These are phyloP conservation scores for Tausonia pullulans DNA, from an alignment of 1,284 basidiomycete species.

Conservation along the genomic window DNA sequence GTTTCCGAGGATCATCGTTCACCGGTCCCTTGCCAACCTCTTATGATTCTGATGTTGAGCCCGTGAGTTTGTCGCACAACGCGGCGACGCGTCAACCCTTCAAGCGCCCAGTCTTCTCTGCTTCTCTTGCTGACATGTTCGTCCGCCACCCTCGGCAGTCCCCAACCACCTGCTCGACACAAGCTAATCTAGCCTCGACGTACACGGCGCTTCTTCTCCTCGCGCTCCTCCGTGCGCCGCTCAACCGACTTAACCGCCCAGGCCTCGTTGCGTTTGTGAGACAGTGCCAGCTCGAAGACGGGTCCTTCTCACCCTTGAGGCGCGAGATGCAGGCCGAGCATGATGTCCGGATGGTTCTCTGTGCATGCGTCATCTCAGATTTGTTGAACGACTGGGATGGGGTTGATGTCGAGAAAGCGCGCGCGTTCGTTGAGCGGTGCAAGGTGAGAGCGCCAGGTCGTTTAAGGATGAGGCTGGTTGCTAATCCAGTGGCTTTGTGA, in stretches of 20 bases:
- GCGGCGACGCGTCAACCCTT: not conserved
- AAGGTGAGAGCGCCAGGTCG: too few species aligned
- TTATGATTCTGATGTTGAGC: slow-evolving; percentile 11
- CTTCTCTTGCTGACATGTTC: slow-evolving; percentile 1
- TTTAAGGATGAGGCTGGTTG: too few species aligned
- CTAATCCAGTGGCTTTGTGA: too few species aligned
- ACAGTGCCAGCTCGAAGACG: slow-evolving; percentile 62
- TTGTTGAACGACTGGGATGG: slow-evolving; percentile 68
- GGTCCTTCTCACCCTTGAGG: slow-evolving; percentile 63
- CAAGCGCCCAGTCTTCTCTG: not conserved
- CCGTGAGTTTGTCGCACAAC: not conserved
- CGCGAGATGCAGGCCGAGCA: slow-evolving; percentile 40
- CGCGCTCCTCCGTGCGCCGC: slow-evolving; percentile 70
- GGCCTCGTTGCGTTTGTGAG: slow-evolving; percentile 54
- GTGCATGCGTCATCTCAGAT: slow-evolving; percentile 67
- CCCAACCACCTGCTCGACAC: slow-evolving; percentile 39
- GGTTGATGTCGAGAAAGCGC: slow-evolving; percentile 50
- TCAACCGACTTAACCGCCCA: slow-evolving; percentile 50
- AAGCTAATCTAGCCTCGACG: slow-evolving; percentile 80
- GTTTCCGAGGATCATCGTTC: slow-evolving; percentile 65
- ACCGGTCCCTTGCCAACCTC: slow-evolving; percentile 38
- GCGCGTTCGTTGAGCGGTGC: slow-evolving; percentile 44
- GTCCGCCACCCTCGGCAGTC: not conserved
- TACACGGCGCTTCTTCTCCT: slow-evolving; percentile 75
- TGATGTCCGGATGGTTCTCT: slow-evolving; percentile 71